Percentiles rank a stretch among this genome's conserved stretches.
phyloP scores from a whole-genome alignment of 2,329 filamentous ascomycete species.

The Cyanodermella asteris region DNA sequence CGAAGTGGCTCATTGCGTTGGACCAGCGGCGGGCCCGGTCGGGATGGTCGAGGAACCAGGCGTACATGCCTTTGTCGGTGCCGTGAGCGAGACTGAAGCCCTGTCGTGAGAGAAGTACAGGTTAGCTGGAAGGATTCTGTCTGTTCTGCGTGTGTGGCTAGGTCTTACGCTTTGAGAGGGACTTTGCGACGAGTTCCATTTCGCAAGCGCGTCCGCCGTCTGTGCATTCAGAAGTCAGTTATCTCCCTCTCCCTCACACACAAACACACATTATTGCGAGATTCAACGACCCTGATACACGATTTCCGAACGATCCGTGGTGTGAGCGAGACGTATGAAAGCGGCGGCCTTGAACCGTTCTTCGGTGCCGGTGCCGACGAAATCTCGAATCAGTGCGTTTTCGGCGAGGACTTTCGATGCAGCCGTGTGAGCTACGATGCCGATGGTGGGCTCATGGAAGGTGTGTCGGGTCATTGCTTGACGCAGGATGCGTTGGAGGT shows the following conservation, averaged over 20 bases:
- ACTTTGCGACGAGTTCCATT: too few species aligned
- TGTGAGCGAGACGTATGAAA: not conserved
- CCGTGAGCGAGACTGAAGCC: not conserved
- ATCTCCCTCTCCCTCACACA: too few species aligned
- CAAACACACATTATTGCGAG: too few species aligned
- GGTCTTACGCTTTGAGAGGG: too few species aligned
- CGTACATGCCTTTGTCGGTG: not conserved
- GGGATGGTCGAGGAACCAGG: not conserved
- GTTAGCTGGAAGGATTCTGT: too few species aligned
- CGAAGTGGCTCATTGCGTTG: not conserved
- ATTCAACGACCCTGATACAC: too few species aligned
- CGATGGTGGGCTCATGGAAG: constrained; percentile 2
- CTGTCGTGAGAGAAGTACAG: too few species aligned
- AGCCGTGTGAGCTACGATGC: constrained; percentile 3
- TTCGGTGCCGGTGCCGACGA: constrained; percentile 1
- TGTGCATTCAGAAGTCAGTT: too few species aligned
- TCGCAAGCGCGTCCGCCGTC: too few species aligned
- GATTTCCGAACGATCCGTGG: not conserved
- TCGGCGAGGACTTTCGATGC: constrained; percentile 1
- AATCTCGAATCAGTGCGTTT: constrained; percentile 1
- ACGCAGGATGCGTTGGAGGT: constrained; percentile 1
- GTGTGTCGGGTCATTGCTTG: constrained; percentile 4
- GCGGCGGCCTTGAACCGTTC: constrained; percentile 1
- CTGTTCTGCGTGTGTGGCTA: too few species aligned
- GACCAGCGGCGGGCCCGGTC: not conserved